A percentile compares a stretch with the other conserved stretches of the same genome.
These are phyloP conservation scores for Penicillium capsulatum DNA, from an alignment of 2,329 filamentous ascomycete genomes.

Conservation along the genomic window DNA sequence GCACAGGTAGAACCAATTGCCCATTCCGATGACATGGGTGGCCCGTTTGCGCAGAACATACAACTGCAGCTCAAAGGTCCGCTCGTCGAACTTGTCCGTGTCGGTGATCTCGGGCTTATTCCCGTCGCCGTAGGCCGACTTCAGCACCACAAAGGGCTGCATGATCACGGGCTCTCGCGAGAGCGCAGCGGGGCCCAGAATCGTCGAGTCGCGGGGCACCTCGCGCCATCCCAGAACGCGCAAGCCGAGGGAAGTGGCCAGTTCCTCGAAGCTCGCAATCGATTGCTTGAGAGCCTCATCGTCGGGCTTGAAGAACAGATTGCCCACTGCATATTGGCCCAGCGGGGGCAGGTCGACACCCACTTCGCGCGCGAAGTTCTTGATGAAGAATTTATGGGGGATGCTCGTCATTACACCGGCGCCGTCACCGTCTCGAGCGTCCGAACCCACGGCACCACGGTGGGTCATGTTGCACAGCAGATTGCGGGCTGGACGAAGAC, in stretches of 20 bases:
- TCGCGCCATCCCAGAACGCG: constrained; percentile 94
- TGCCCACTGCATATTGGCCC: constrained; percentile 94
- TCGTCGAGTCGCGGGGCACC: constrained; percentile 86
- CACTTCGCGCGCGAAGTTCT: constrained; percentile 93
- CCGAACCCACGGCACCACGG: constrained; percentile 94
- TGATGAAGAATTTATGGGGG: constrained; percentile 96
- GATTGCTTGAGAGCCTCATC: constrained; percentile 84
- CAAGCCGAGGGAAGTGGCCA: constrained; percentile 80
- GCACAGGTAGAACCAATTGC: constrained; percentile 99
- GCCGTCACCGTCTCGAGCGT: constrained; percentile 95
- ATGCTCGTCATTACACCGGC: constrained; percentile 99
- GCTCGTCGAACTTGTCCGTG: constrained; percentile 74
- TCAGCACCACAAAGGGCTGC: constrained; percentile 89
- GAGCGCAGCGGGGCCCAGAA: constrained; percentile 86
- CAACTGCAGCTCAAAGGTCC: constrained; percentile 84
- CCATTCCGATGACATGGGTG: constrained; percentile 87
- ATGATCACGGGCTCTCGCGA: constrained; percentile 93
- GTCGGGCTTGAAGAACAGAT: constrained; percentile 98
- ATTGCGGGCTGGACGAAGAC: constrained; percentile 64
- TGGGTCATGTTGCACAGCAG: constrained; percentile 99
- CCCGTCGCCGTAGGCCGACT: constrained; percentile 77
- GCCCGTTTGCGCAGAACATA: constrained; percentile 93
- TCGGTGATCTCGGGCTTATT: constrained; percentile 75
- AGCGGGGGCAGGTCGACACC: constrained; percentile 79
- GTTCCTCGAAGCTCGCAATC: constrained; percentile 87